Percentiles rank a stretch among this genome's conserved stretches.
These are phyloP conservation scores for Trichoderma koningii DNA, from an alignment of 2,329 filamentous ascomycete species.

Conservation along the genomic window DNA sequence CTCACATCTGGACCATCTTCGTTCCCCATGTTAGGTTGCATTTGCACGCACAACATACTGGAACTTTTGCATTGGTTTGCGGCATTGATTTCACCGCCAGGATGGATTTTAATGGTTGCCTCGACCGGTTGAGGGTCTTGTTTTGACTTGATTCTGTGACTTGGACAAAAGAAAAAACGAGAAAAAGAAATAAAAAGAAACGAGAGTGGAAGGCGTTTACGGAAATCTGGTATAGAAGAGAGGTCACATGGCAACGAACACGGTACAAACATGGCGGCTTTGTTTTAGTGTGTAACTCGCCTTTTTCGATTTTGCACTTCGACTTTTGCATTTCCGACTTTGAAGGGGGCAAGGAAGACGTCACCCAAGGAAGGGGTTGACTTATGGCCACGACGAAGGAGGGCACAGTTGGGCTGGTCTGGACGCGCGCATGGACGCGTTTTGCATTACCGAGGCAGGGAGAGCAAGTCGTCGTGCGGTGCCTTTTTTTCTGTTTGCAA, in stretches of 20 bases:
- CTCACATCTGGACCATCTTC: neutral
- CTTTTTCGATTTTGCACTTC: constrained; percentile 6
- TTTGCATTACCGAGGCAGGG: constrained; percentile 5
- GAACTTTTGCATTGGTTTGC: constrained; percentile 14
- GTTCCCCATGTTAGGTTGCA: constrained; percentile 15
- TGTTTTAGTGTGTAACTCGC: constrained; percentile 20
- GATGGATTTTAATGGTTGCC: constrained; percentile 19
- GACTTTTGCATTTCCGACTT: constrained; percentile 16
- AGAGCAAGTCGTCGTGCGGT: neutral
- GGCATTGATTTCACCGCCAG: constrained; percentile 16
- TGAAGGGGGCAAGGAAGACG: neutral
- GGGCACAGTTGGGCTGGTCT: neutral
- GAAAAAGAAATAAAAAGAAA: constrained; percentile 13
- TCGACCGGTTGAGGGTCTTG: constrained; percentile 24
- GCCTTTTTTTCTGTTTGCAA: neutral
- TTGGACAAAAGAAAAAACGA: constrained; percentile 22
- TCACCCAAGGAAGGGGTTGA: neutral
- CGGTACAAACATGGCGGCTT: constrained; percentile 26
- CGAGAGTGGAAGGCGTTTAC: constrained; percentile 27
- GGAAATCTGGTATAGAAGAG: constrained; percentile 30
- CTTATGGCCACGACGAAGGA: constrained; percentile 1
- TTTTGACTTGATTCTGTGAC: constrained; percentile 29
- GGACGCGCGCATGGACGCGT: constrained; percentile 10
- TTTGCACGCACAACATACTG: neutral
- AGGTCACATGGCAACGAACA: constrained; percentile 29